These are phyloP conservation scores for Xanthoconium separans DNA, from an alignment of 1,284 basidiomycete genomes.

Conservation along the genomic window DNA sequence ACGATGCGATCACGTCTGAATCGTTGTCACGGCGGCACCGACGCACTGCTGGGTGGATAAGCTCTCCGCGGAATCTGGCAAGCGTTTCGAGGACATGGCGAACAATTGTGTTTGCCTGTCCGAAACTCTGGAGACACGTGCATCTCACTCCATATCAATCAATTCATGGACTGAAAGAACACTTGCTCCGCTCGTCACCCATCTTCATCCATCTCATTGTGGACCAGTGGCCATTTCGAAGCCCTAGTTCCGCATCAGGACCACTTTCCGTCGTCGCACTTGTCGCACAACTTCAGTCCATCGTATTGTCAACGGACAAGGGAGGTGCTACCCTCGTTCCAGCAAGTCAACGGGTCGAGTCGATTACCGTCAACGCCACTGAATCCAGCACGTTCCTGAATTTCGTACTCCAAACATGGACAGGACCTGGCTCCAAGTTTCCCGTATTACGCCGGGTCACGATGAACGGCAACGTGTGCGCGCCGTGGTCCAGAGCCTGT, in stretches of 20 bases:
- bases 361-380: conserved; percentile 14
- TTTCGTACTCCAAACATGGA: conserved; percentile 21
- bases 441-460: conserved; percentile 6
- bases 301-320: conserved; percentile 7
- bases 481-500: conserved; percentile 19
- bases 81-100: conserved; percentile 18
- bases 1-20: conserved; percentile 16
- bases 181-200: conserved; percentile 15
- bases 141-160: conserved; percentile 17
- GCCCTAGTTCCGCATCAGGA: neutral
- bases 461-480: conserved; percentile 16
- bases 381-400: conserved; percentile 17
- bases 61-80: conserved; percentile 16
- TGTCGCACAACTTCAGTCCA: conserved; percentile 17
- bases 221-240: conserved; percentile 22
- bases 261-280: conserved; percentile 17
- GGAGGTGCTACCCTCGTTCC: neutral
- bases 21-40: neutral
- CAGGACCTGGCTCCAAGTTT: conserved; percentile 11
- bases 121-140: conserved; percentile 21
- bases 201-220: conserved; percentile 16
- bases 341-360: conserved; percentile 15
- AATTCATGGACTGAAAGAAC: conserved; percentile 12
- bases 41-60: neutral
- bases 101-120: conserved; percentile 14